phyloP scores from a whole-genome alignment of 495 filamentous ascomycete species.

The Xylaria acuta region DNA sequence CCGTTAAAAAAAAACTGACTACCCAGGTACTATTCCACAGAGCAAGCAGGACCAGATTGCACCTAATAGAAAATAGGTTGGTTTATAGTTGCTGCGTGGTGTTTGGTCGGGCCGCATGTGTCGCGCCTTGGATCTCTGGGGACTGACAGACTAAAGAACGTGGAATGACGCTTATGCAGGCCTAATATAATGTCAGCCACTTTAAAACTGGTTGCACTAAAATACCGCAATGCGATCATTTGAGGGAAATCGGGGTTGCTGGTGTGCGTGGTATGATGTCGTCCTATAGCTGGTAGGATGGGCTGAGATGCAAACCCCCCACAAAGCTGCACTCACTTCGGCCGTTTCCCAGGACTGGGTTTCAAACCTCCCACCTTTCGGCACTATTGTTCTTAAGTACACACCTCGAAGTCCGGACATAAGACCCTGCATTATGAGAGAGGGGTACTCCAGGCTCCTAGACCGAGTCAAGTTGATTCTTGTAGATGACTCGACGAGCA shows the following conservation, averaged over 20 bases:
- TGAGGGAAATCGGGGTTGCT: background rate
- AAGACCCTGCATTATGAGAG: background rate
- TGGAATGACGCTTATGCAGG: conserved; percentile 14
- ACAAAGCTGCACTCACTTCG: background rate
- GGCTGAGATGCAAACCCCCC: conserved; percentile 9
- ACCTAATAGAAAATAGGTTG: background rate
- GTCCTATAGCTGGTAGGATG: background rate
- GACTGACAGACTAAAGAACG: conserved; percentile 2
- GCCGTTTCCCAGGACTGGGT: background rate
- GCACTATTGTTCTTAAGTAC: background rate
- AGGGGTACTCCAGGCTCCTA: background rate
- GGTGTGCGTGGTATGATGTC: conserved; percentile 3
- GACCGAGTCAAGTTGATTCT: background rate
- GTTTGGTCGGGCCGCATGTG: background rate
- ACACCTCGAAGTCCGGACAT: background rate
- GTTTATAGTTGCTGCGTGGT: background rate
- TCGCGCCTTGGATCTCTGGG: background rate
- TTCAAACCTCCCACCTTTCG: conserved; percentile 7
- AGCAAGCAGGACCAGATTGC: background rate
- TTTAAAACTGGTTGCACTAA: background rate
- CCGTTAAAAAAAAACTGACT: too few relatives aligned
- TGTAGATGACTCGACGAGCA: background rate
- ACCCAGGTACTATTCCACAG: background rate
- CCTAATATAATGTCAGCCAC: conserved; percentile 1
- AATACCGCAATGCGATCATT: conserved; percentile 16